Evolutionary conservation across 306 rosid genomes (phyloP).

Genomic region (Urtica urens): DNA sequence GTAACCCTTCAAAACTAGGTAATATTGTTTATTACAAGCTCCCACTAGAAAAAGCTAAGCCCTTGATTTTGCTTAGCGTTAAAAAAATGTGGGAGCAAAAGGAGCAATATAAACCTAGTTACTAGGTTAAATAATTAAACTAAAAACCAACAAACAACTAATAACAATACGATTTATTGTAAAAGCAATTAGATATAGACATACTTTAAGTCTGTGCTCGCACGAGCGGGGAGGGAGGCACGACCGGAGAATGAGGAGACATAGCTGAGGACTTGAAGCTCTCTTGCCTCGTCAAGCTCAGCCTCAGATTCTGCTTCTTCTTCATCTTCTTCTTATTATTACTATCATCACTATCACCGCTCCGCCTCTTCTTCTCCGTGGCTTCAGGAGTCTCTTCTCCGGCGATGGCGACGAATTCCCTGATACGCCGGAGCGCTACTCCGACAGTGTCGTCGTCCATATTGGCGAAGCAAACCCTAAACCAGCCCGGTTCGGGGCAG

Average conservation of each 20-base stretch:
- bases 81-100: too few species aligned
- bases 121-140: too few species aligned
- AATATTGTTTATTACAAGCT: too few species aligned
- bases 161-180: too few species aligned
- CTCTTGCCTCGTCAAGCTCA: conserved; percentile 50
- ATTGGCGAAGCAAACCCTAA: conserved; percentile 85
- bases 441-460: conserved; percentile 61
- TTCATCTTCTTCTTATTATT: too few species aligned
- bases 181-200: too few species aligned
- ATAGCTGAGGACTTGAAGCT: conserved; percentile 44
- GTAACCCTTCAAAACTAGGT: too few species aligned
- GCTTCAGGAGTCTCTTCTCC: conserved; percentile 12
- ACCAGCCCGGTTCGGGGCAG: conserved; percentile 84
- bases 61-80: too few species aligned
- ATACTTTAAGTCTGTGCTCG: conserved; percentile 22
- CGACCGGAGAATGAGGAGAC: conserved; percentile 72
- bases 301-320: conserved; percentile 42
- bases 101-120: too few species aligned
- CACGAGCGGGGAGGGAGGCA: conserved; percentile 75
- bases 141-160: too few species aligned
- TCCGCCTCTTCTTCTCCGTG: conserved; percentile 7
- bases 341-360: conserved; percentile 24
- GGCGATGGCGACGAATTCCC: conserved; percentile 31
- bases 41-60: too few species aligned
- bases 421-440: conserved; percentile 50